A percentile compares a stretch with the other conserved stretches of the same genome.
These are phyloP conservation scores for Canna indica DNA, from an alignment of 176 grass and related monocot species.

Conservation along the genomic window DNA sequence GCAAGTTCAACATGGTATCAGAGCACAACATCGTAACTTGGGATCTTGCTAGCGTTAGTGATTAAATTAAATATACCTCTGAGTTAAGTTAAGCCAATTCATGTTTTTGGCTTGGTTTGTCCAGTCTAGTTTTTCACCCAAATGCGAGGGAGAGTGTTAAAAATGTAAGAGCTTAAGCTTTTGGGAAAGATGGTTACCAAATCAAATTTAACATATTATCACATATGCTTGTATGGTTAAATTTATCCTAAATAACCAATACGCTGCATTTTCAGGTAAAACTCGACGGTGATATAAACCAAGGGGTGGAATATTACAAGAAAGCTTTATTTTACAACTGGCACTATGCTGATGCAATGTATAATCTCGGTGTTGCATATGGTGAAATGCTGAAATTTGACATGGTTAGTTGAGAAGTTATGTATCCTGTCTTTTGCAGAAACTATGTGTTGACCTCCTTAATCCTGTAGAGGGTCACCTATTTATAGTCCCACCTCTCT, in stretches of 20 bases:
- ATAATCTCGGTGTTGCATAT: conserved; percentile 98
- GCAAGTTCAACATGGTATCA: too few species aligned
- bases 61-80: too few species aligned
- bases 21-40: too few species aligned
- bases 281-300: conserved; percentile 87
- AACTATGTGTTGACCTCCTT: neutral
- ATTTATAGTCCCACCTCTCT: neutral
- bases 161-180: too few species aligned
- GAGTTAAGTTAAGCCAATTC: too few species aligned
- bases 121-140: too few species aligned
- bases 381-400: conserved; percentile 99
- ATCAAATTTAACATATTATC: too few species aligned
- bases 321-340: conserved; percentile 96
- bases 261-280: conserved; percentile 54
- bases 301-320: conserved; percentile 97
- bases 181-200: too few species aligned
- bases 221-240: neutral
- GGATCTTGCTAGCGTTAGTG: too few species aligned
- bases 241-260: conserved; percentile 15
- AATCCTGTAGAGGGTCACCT: neutral
- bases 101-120: too few species aligned
- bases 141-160: too few species aligned
- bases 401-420: conserved; percentile 50
- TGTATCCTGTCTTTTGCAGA: neutral
- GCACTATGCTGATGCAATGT: conserved; percentile 99